Percentiles rank a stretch among this genome's conserved stretches.
These are phyloP conservation scores for Aspergillus conjunctus DNA, from an alignment of 495 filamentous ascomycete species.

Conservation along the genomic window DNA sequence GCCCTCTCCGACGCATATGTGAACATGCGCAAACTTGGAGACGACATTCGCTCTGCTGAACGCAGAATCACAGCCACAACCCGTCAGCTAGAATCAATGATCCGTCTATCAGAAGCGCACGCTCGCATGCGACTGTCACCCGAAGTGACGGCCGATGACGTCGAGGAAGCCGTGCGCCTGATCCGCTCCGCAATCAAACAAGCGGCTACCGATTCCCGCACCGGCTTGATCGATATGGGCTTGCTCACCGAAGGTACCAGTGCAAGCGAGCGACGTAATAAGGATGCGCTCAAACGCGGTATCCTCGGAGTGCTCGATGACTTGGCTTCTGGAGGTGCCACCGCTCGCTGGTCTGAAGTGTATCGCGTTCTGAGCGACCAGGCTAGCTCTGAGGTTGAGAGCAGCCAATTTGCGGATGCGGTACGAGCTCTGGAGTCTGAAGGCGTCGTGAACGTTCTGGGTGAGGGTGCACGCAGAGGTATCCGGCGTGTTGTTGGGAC, in stretches of 20 bases:
- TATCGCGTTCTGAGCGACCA: constrained; percentile 72
- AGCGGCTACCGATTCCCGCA: constrained; percentile 86
- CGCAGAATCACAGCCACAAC: constrained; percentile 98
- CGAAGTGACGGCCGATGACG: constrained; percentile 78
- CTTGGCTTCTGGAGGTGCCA: constrained; percentile 57
- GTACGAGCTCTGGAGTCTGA: constrained; percentile 81
- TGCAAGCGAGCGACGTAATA: constrained; percentile 76
- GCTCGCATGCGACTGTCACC: constrained; percentile 90
- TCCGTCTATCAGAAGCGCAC: constrained; percentile 92
- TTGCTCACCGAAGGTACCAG: constrained; percentile 90
- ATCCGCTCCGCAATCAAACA: constrained; percentile 97
- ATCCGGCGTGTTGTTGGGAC: constrained; percentile 74
- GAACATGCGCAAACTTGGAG: constrained; percentile 92
- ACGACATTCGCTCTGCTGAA: constrained; percentile 89
- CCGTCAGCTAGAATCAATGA: constrained; percentile 94
- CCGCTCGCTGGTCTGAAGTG: constrained; percentile 77
- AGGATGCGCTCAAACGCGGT: constrained; percentile 81
- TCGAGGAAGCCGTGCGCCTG: constrained; percentile 86
- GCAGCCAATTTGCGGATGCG: constrained; percentile 76
- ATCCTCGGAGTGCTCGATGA: constrained; percentile 77
- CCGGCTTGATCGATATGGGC: constrained; percentile 95
- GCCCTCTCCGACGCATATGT: constrained; percentile 88
- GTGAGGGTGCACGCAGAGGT: constrained; percentile 80
- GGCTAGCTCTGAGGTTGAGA: constrained; percentile 72
- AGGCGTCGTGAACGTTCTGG: constrained; percentile 75